phyloP scores from a whole-genome alignment of 139 green algal genomes.

The Trebouxia sp. region DNA sequence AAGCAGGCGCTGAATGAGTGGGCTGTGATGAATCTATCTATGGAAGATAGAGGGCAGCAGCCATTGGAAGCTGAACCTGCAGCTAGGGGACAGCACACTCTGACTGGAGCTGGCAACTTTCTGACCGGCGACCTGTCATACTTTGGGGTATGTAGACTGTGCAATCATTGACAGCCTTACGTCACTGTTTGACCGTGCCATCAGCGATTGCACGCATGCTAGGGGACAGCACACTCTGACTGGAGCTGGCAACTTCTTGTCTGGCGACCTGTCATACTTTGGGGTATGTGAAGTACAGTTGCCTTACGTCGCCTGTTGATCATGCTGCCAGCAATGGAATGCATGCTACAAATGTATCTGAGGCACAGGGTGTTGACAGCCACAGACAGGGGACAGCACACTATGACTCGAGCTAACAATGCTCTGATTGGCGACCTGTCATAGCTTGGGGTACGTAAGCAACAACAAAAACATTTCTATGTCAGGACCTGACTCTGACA shows the following conservation, averaged over 20 bases:
- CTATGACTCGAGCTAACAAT: slow-evolving; percentile 22
- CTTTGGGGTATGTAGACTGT: slow-evolving; percentile 78
- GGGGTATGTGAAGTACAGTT: too few relatives aligned
- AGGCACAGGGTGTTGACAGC: too few relatives aligned
- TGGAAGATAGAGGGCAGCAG: slow-evolving; percentile 70
- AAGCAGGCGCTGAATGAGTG: slow-evolving; percentile 72
- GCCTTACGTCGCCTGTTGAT: too few relatives aligned
- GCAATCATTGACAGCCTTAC: too few relatives aligned
- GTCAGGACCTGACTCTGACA: too few relatives aligned
- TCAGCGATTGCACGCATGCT: too few relatives aligned
- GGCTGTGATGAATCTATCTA: slow-evolving; percentile 85
- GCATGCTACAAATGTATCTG: too few relatives aligned
- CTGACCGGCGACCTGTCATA: slow-evolving; percentile 76
- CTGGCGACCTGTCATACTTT: slow-evolving; percentile 79
- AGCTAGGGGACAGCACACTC: slow-evolving; percentile 7
- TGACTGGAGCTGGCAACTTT: slow-evolving; percentile 45
- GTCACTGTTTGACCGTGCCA: too few relatives aligned
- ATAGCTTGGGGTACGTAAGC: too few relatives aligned
- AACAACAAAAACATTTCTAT: too few relatives aligned
- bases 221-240: slow-evolving; percentile 3
- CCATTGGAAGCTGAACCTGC: slow-evolving; percentile 35
- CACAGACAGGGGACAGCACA: slow-evolving; percentile 12
- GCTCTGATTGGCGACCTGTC: slow-evolving; percentile 77
- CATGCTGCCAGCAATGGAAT: too few relatives aligned
- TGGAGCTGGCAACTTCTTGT: slow-evolving; percentile 57